Conservation (phyloP, 2,329 filamentous ascomycete genomes). For the Fusarium longipes region DNA sequence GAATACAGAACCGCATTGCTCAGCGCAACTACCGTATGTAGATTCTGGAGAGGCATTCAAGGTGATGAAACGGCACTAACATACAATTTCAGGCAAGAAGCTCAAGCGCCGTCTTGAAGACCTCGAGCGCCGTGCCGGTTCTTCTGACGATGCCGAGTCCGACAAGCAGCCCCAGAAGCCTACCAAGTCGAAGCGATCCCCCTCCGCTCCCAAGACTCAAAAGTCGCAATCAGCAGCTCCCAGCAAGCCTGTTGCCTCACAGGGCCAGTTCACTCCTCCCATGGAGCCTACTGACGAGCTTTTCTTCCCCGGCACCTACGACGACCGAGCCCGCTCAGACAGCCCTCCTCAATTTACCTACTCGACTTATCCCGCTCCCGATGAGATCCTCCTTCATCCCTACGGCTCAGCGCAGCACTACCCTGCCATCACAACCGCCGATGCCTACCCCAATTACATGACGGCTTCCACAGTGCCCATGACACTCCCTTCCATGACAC, state of each 20-base stretch:
- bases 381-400: slow-evolving; percentile 70
- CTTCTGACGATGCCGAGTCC: slow-evolving; percentile 59
- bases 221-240: slow-evolving; percentile 46
- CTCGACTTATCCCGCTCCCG: slow-evolving; percentile 73
- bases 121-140: slow-evolving; percentile 80
- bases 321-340: slow-evolving; percentile 75
- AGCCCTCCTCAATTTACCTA: slow-evolving; percentile 77
- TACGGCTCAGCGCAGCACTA: slow-evolving; percentile 67
- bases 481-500: slow-evolving; percentile 72
- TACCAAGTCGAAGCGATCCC: slow-evolving; percentile 50
- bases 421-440: slow-evolving; percentile 62
- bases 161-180: slow-evolving; percentile 46
- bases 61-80: slow-evolving; percentile 24
- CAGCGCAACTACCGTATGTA: slow-evolving; percentile 94
- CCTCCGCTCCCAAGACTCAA: slow-evolving; percentile 46
- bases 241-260: slow-evolving; percentile 55
- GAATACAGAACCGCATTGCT: slow-evolving; percentile 97
- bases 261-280: slow-evolving; percentile 70
- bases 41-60: neutral
- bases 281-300: slow-evolving; percentile 72
- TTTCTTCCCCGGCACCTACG: slow-evolving; percentile 70
- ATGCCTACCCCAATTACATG: slow-evolving; percentile 68
- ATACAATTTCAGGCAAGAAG: slow-evolving; percentile 77
- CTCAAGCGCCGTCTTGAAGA: slow-evolving; percentile 90
- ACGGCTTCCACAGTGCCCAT: slow-evolving; percentile 63